phyloP scores from a whole-genome alignment of 257 asterid species.

The Coffea canephora region DNA sequence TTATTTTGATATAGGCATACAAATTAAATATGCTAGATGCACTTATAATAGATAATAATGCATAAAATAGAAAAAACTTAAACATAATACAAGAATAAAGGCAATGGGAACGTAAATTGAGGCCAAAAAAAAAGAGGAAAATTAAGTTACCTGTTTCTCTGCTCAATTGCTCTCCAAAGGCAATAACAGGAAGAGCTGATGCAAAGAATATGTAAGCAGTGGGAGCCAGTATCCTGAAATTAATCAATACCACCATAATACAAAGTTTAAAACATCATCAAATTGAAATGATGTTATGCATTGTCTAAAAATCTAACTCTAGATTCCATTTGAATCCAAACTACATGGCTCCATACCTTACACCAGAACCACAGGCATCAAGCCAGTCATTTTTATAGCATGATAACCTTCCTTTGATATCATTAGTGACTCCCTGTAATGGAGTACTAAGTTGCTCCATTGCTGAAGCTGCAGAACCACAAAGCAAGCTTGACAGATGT shows the following conservation, averaged over 20 bases:
- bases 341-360: constrained; percentile 38
- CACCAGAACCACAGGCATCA: constrained; percentile 55
- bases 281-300: neutral
- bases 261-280: neutral
- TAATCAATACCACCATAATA: constrained; percentile 7
- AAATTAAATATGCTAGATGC: neutral
- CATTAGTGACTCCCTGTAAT: constrained; percentile 36
- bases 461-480: constrained; percentile 20
- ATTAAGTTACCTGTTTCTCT: constrained; percentile 71
- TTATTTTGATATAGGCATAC: neutral
- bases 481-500: constrained; percentile 9
- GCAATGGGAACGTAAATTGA: neutral
- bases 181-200: constrained; percentile 91
- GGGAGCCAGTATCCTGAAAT: constrained; percentile 85
- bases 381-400: constrained; percentile 46
- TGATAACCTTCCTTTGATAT: constrained; percentile 43
- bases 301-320: neutral
- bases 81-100: neutral
- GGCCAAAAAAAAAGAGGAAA: neutral
- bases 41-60: neutral
- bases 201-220: constrained; percentile 88
- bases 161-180: constrained; percentile 88
- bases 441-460: constrained; percentile 38
- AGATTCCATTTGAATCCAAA: neutral
- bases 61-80: neutral